These are phyloP conservation scores for Solanum corneliomulleri DNA, from an alignment of 257 asterid genomes.

Conservation along the genomic window DNA sequence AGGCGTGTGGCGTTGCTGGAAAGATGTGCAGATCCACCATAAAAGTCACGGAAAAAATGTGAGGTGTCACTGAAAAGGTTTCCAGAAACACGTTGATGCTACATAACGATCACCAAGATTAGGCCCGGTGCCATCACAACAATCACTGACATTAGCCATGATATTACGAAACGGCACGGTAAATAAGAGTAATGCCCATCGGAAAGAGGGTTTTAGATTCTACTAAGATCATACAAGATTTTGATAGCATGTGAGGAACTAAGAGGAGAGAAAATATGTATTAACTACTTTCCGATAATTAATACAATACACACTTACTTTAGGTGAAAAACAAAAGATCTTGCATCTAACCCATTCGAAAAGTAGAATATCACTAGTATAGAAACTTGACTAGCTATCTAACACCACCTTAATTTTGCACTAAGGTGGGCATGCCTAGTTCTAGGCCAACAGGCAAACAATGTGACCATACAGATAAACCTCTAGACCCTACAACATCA, in stretches of 20 bases:
- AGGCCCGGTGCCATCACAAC: not conserved
- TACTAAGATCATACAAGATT: not conserved
- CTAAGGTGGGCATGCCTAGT: not conserved
- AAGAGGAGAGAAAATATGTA: not conserved
- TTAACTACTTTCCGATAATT: not conserved
- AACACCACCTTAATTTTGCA: not conserved
- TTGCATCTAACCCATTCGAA: not conserved
- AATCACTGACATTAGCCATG: not conserved
- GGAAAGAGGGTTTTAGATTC: not conserved
- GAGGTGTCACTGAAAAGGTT: not conserved
- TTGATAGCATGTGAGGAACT: not conserved
- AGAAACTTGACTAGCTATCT: not conserved
- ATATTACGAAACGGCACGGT: not conserved
- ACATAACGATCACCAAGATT: not conserved
- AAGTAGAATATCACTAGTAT: not conserved
- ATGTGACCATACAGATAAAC: not conserved
- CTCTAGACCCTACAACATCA: not conserved
- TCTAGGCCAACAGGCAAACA: not conserved
- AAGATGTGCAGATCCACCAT: not conserved
- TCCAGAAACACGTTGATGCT: not conserved
- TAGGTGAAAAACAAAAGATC: not conserved
- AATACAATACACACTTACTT: not conserved
- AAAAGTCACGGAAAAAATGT: not conserved
- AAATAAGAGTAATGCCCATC: not conserved
- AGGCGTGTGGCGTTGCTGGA: not conserved